Evolutionary conservation across 176 grass and related monocot genomes (phyloP), one percentile per base, ranked within the genome.

Genomic region (Melocanna baccifera): DNA sequence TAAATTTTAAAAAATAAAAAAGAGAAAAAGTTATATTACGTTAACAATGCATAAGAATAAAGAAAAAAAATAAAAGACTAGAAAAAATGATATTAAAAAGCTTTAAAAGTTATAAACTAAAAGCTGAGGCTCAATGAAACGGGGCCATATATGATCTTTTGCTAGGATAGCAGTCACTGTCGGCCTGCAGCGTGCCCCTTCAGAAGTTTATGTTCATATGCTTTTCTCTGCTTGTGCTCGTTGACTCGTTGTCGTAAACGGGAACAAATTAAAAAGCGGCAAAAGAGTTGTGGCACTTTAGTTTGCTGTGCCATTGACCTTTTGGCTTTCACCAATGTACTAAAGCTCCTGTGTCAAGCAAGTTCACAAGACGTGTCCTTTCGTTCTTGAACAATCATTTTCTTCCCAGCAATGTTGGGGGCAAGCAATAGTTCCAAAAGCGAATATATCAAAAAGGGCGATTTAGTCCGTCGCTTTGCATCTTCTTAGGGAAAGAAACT

Each of bases 371-470:
- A 52, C 42, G 42, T n/a, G 45, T 53, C 8, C 41, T 9, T 28
- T 40, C 22, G 40, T 59, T 71, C 11, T 41, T 88, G 70, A 23
- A 76, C 30, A 62, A 28, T 29, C 37, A 11, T 78, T 51, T 65
- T 79, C 57, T 65, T 65, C 37, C 34, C 73, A 64, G 23, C 34
- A 56, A 65, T 42, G 65, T 87, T 63, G 43, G 41, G 53, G 18
- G 25, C 12, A 64, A 71, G 20, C 23, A 84, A 72, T 66, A 0
- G 56, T 25, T 63, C 3, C 1, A 10, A 43, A 55, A 20, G 32
- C 18, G 29, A 57, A 10, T 87, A 12, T 72, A 65, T 72, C 28
- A 53, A 14, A 37, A 78, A 55, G 42, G 46, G 13, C 28, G 40
- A 46, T 50, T 61, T 76, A 1, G 3, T 69, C 69, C 36, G 26